Evolutionary conservation across 495 filamentous ascomycete genomes (phyloP).

Genomic region (Trichodelitschia bisporula): DNA sequence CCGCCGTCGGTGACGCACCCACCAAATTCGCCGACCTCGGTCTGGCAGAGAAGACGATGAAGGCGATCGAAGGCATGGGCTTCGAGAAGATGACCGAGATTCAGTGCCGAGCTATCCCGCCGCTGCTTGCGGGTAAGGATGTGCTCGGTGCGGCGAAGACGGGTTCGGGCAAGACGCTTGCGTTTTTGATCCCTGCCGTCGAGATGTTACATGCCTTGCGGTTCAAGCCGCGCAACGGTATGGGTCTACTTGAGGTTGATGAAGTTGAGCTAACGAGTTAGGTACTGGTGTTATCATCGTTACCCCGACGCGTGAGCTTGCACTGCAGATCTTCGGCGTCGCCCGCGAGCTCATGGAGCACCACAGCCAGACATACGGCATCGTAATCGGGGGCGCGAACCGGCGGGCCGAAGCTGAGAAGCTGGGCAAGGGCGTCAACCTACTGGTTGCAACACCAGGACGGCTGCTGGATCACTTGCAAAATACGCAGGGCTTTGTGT

Average conservation of each 20-base stretch:
- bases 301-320: conserved; percentile 71
- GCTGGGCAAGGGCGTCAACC: conserved; percentile 77
- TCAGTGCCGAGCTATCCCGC: conserved; percentile 68
- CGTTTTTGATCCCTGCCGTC: conserved; percentile 82
- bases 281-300: conserved; percentile 75
- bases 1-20: conserved; percentile 26
- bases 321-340: conserved; percentile 89
- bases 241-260: no score
- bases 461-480: conserved; percentile 84
- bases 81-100: conserved; percentile 95
- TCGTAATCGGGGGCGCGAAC: conserved; percentile 90
- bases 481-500: conserved; percentile 77
- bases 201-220: conserved; percentile 81
- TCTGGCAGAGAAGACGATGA: conserved; percentile 64
- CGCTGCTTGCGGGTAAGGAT: conserved; percentile 69
- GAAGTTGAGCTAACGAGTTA: conserved; percentile 11
- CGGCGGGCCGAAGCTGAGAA: conserved; percentile 81
- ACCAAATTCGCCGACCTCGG: conserved; percentile 57
- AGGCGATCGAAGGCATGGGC: conserved; percentile 73
- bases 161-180: conserved; percentile 82
- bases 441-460: conserved; percentile 83
- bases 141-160: conserved; percentile 95
- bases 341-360: conserved; percentile 72
- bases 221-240: conserved; percentile 58
- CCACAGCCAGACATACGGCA: conserved; percentile 83